Evolutionary conservation across 2,329 filamentous ascomycete genomes (phyloP), one percentile per base, ranked within the genome.

Genomic region (Tolypocladium pustulatum): DNA sequence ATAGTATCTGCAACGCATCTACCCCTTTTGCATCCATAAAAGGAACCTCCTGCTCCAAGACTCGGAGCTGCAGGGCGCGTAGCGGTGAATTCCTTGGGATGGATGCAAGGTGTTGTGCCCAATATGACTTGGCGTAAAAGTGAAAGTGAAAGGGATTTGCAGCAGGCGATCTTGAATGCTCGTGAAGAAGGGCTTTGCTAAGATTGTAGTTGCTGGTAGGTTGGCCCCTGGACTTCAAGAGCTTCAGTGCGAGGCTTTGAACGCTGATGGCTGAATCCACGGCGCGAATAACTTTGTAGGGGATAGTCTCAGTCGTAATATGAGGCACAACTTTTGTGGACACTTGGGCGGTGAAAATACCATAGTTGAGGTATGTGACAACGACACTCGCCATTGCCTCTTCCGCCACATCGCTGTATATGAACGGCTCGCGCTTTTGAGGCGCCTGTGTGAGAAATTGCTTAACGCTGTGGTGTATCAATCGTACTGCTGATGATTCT

Each of bases 401-500:
- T 3, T 63, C 51, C 57, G 67, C 32, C 65, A 34, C 32, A 34
- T 5, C 32, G 32, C 5, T 5, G 32, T 34, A 4, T 34, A 34
- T 34, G 32, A 34, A 5, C 9, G 32, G 32, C 32, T 4, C 32
- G 9, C 5, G 32, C 32, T 5, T 4, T 5, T 34, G 5, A 5
- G 32, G 32, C 32, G 5, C 9, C 32, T 9, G 9, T 5, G 9
- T 57, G 1, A 74, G 61, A 46, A 69, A 75, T 51, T 72, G 67
- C 55, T 65, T 71, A 13, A 72, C 66, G 8, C 71, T 75, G 8
- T 71, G 68, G 34, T 75, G 72, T 5, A 74, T 61, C 0, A 74
- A 61, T 4, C 66, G 63, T 7, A 73, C 62, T 0, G 70, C 63
- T 60, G 56, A 40, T 13, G 67, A 63, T 30, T 75, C 72, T 59